phyloP scores from a whole-genome alignment of 2,329 filamentous ascomycete species.

The Plectosphaerella cucumerina region DNA sequence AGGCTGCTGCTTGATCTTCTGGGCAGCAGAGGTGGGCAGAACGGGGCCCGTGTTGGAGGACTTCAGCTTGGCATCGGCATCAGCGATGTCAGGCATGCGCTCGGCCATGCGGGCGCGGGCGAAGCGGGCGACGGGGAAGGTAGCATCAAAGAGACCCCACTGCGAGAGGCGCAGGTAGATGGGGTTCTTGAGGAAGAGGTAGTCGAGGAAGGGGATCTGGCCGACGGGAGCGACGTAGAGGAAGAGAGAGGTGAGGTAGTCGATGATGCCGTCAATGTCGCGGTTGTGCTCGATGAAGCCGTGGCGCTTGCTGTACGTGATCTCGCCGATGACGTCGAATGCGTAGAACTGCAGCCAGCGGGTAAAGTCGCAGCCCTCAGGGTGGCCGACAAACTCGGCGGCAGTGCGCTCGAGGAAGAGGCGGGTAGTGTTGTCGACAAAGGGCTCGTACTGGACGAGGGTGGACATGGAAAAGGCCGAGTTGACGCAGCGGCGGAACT shows the following conservation, averaged over 20 bases:
- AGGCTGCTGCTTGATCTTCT: conserved; percentile 34
- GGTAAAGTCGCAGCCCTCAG: conserved; percentile 56
- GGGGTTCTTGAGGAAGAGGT: conserved; percentile 70
- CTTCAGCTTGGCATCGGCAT: not conserved
- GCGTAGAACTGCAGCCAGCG: conserved; percentile 77
- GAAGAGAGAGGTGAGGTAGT: conserved; percentile 59
- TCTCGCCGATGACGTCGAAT: conserved; percentile 75
- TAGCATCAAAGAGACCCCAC: conserved; percentile 62
- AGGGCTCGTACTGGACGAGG: conserved; percentile 73
- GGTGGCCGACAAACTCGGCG: conserved; percentile 43
- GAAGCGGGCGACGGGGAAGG: conserved; percentile 71
- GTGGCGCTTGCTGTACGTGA: conserved; percentile 71
- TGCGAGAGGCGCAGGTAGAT: conserved; percentile 64
- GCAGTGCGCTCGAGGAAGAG: conserved; percentile 64
- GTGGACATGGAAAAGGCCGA: conserved; percentile 74
- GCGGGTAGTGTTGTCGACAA: conserved; percentile 70
- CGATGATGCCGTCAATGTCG: conserved; percentile 71
- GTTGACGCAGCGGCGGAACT: conserved; percentile 71
- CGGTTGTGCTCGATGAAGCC: conserved; percentile 72
- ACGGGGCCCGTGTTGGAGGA: conserved; percentile 23
- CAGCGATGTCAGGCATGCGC: conserved; percentile 45
- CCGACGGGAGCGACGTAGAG: conserved; percentile 70
- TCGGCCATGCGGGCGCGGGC: conserved; percentile 64
- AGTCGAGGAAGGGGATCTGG: conserved; percentile 70
- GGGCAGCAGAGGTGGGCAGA: conserved; percentile 30